Conservation (phyloP, 2,329 filamentous ascomycete species). For the Verticillium alfalfae region DNA sequence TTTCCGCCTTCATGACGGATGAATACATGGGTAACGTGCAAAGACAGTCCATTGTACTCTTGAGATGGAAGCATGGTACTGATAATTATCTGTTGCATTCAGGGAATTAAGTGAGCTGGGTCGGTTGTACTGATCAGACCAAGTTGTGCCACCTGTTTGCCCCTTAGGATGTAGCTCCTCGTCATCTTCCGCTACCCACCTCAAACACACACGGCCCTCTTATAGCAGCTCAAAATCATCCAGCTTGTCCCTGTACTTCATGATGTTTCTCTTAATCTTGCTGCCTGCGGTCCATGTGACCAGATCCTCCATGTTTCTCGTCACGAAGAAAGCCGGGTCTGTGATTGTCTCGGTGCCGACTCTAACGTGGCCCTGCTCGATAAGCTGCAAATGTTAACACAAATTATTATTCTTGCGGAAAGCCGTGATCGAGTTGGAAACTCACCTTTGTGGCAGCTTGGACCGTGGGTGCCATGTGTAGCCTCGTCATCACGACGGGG, state of each 20-base stretch:
- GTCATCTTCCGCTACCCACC: background rate
- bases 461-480: slow-evolving; percentile 88
- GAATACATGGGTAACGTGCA: too few species aligned
- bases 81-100: too few species aligned
- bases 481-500: slow-evolving; percentile 83
- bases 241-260: slow-evolving; percentile 90
- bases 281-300: slow-evolving; percentile 94
- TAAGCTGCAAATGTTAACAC: slow-evolving; percentile 40
- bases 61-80: too few species aligned
- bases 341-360: slow-evolving; percentile 88
- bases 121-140: too few species aligned
- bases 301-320: slow-evolving; percentile 88
- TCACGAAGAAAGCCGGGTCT: slow-evolving; percentile 81
- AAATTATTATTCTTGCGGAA: too few species aligned
- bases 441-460: slow-evolving; percentile 64
- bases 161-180: background rate
- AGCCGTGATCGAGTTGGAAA: background rate
- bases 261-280: slow-evolving; percentile 95
- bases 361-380: slow-evolving; percentile 90
- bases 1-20: too few species aligned
- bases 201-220: background rate
- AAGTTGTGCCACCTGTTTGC: background rate
- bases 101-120: too few species aligned
- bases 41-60: too few species aligned
- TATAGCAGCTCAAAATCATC: slow-evolving; percentile 82